phyloP scores from a whole-genome alignment of 1,284 basidiomycete species.

The Cutaneotrichosporon arboriforme region DNA sequence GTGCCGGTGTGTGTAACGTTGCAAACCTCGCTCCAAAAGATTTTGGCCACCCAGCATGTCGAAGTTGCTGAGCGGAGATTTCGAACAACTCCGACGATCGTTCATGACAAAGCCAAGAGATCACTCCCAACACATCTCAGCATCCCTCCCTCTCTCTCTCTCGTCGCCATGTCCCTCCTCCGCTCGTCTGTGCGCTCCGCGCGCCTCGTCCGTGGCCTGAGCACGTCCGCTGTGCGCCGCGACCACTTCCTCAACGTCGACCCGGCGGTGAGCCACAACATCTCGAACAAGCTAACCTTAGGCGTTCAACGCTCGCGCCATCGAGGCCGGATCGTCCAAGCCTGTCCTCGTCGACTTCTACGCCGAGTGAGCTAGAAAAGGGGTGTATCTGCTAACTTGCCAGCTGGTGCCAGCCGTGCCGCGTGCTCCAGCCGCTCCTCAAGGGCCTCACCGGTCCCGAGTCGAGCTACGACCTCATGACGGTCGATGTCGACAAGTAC shows the following conservation, averaged over 20 bases:
- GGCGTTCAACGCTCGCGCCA: constrained; percentile 26
- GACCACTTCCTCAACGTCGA: constrained; percentile 36
- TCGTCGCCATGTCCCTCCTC: constrained; percentile 13
- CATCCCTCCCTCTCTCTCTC: not conserved
- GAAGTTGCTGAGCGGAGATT: not conserved
- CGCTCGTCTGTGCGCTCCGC: constrained; percentile 9
- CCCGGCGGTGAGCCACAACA: constrained; percentile 17
- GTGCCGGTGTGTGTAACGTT: not conserved
- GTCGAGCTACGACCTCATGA: constrained; percentile 39
- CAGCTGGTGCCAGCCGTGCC: constrained; percentile 48
- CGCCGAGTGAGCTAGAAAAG: constrained; percentile 34
- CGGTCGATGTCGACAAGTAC: constrained; percentile 43
- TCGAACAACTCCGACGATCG: not conserved
- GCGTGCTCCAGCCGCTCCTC: constrained; percentile 43
- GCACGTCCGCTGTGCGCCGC: constrained; percentile 18
- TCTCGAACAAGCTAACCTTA: constrained; percentile 8
- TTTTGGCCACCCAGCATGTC: constrained; percentile 14
- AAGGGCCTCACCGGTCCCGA: constrained; percentile 39
- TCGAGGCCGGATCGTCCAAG: constrained; percentile 26
- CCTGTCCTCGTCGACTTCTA: constrained; percentile 48
- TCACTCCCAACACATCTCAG: no score
- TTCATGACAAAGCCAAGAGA: not conserved
- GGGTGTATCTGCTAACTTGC: not conserved
- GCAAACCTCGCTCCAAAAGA: not conserved
- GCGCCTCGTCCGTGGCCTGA: constrained; percentile 11